Base-by-base conservation (phyloP, 202 grass and related monocot genomes). In the Cymbopogon flexuosus region DNA sequence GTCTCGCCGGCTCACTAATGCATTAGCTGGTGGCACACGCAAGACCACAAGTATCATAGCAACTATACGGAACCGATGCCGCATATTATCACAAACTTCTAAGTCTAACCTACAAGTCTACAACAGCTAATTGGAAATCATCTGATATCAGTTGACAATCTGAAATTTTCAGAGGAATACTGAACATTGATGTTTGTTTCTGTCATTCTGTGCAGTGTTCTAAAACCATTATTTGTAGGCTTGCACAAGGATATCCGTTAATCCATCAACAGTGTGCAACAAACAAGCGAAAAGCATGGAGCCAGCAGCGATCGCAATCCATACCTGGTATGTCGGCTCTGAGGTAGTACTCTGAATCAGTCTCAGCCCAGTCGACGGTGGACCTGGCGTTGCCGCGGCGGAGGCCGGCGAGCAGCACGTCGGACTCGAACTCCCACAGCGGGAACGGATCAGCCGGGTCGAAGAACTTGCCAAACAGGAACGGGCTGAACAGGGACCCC, bases 381-480 rank as follows among this genome's bases (percentile, higher is more conserved):
- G 79, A 86, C 70, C 81, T 86, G 47, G 76, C 79, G 16, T 70
- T 80, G 27, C 54, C 76, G 3, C 77, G 84, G 10, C 90, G 75
- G 14, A 93, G 84, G 51, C 72, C 77, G 1, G 88, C 60, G 68
- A 98, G 95, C 4, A 98, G 72, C 63, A 74, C 86, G 3, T 94
- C 92, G 1, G 90, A 78, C 59, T 98, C 92, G 22, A 98, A 88
- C 29, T 98, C 95, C 95, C 95, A 94, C 12, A 94, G 66, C 10
- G 95, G 95, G 72, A 94, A 98, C 6, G 88, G 88, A 64, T 98
- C 95, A 11, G 84, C 90, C 13, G 95, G 95, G 77, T 98, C 95
- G 46, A 98, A 98, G 84, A 98, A 98, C 16, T 94, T 98, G 69
- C 92, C 92, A 35, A 94, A 91, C 24, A 95, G 79, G 80, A 90